Percentiles rank a stretch among this genome's conserved stretches.
Evolutionary conservation across 345 rosid species (phyloP).

Genomic region (Citrus maxima): DNA sequence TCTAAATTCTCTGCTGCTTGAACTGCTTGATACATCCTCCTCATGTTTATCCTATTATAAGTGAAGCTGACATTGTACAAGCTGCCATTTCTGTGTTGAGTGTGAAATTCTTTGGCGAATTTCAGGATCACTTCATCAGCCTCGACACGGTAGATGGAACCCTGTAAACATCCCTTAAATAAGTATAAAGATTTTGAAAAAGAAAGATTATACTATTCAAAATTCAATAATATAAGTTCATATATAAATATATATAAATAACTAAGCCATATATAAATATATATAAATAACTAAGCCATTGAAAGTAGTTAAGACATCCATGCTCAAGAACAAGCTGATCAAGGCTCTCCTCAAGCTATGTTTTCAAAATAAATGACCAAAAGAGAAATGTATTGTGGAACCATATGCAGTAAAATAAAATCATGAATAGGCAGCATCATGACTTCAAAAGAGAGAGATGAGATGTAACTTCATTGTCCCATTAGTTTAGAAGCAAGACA

Average conservation of each 20-base stretch:
- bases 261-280: neutral
- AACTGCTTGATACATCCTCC: conserved; percentile 54
- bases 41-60: conserved; percentile 42
- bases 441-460: neutral
- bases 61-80: conserved; percentile 37
- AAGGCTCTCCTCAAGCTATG: neutral
- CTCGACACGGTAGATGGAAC: conserved; percentile 42
- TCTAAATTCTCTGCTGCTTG: conserved; percentile 41
- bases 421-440: neutral
- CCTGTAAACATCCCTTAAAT: conserved; percentile 30
- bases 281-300: neutral
- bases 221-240: neutral
- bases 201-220: conserved; percentile 5
- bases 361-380: neutral
- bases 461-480: neutral
- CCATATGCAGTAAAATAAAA: neutral
- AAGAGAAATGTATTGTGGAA: neutral
- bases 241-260: too few species aligned
- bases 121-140: conserved; percentile 56
- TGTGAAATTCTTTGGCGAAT: conserved; percentile 35
- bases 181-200: neutral
- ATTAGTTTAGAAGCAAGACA: neutral
- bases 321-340: neutral
- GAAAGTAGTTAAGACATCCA: neutral
- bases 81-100: conserved; percentile 22